Conservation (phyloP, 176 grass and related monocot genomes). For the Raddia guianensis region DNA sequence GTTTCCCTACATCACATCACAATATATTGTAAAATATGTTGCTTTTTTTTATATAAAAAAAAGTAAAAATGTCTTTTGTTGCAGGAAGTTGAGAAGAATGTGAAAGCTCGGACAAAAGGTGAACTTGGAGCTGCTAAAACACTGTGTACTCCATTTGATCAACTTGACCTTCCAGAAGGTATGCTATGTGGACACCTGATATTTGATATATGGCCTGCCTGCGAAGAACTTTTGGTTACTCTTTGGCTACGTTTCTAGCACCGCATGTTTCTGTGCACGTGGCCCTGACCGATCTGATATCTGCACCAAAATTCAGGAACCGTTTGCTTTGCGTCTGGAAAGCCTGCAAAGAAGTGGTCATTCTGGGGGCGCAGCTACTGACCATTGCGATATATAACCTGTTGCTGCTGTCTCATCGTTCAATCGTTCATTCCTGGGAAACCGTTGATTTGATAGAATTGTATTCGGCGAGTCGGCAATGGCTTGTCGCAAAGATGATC, state of each 20-base stretch:
- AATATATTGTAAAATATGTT: background rate
- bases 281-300: background rate
- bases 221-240: background rate
- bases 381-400: background rate
- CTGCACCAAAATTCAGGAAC: constrained; percentile 56
- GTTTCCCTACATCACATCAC: background rate
- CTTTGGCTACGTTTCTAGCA: background rate
- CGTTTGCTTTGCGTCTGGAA: constrained; percentile 90
- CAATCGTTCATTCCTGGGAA: background rate
- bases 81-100: constrained; percentile 69
- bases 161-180: constrained; percentile 71
- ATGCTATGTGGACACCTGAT: background rate
- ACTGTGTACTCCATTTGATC: constrained; percentile 72
- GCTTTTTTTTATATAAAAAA: background rate
- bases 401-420: background rate
- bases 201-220: background rate
- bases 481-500: background rate
- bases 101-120: constrained; percentile 69
- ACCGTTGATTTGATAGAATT: constrained; percentile 4
- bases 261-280: background rate
- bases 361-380: constrained; percentile 94
- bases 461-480: background rate
- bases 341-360: constrained; percentile 82
- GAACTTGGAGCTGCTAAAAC: constrained; percentile 68
- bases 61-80: background rate